These are phyloP conservation scores for Aegilops tauschii DNA, from an alignment of 176 grass and related monocot species.

Conservation along the genomic window DNA sequence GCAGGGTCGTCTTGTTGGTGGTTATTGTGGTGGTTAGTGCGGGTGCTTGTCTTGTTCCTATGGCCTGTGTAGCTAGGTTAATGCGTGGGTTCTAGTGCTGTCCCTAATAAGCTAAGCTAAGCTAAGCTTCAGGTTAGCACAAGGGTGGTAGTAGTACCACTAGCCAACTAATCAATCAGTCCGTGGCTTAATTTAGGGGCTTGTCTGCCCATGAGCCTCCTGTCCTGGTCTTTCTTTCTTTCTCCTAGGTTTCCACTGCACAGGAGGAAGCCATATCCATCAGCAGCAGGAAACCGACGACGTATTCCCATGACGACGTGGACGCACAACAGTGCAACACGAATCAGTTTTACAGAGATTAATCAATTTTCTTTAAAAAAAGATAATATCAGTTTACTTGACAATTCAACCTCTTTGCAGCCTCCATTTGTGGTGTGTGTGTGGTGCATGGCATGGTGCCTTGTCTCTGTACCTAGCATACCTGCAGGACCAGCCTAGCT, in stretches of 20 bases:
- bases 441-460: neutral
- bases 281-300: neutral
- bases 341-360: neutral
- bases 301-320: neutral
- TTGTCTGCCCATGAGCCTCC: neutral
- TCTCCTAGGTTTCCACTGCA: no score
- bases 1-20: neutral
- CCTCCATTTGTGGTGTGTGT: neutral
- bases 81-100: slow-evolving; percentile 27
- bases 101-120: neutral
- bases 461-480: slow-evolving; percentile 17
- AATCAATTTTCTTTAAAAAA: no score
- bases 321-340: neutral
- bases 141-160: neutral
- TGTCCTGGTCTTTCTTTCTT: no score
- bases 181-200: slow-evolving; percentile 38
- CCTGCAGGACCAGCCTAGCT: slow-evolving; percentile 7
- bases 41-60: neutral
- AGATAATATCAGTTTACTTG: neutral
- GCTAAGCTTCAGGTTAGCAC: slow-evolving; percentile 1
- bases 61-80: neutral
- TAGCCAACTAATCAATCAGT: slow-evolving; percentile 36
- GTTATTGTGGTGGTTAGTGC: slow-evolving; percentile 19
- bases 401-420: neutral
- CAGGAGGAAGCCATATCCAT: neutral